phyloP scores from a whole-genome alignment of 1,284 basidiomycete species.

The Irpex sp. region DNA sequence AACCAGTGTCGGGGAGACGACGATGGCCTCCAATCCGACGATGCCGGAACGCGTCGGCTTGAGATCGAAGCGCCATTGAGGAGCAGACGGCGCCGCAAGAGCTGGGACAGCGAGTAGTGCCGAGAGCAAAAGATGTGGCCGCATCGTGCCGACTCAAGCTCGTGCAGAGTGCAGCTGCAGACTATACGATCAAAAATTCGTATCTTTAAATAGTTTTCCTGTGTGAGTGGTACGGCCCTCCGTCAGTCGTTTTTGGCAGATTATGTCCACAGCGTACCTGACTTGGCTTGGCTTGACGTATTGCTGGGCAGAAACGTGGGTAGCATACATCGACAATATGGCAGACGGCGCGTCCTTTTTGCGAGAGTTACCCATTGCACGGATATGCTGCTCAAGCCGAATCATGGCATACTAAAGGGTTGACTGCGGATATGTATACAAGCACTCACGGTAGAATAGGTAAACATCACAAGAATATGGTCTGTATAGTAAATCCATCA shows the following conservation, averaged over 20 bases:
- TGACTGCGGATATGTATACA: background rate
- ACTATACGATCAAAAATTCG: background rate
- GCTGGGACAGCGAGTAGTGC: background rate
- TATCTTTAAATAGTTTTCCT: background rate
- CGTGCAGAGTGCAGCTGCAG: background rate
- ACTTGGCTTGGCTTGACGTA: background rate
- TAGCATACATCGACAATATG: background rate
- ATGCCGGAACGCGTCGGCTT: conserved; percentile 39
- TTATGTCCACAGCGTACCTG: background rate
- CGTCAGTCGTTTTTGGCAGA: background rate
- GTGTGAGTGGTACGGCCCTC: background rate
- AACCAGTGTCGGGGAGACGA: conserved; percentile 40
- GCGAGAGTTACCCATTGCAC: background rate
- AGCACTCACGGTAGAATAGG: background rate
- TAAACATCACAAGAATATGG: background rate
- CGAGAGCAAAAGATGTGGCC: background rate
- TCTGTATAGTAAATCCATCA: background rate
- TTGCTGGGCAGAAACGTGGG: conserved; percentile 20
- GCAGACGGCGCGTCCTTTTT: background rate
- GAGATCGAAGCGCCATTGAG: conserved; percentile 20
- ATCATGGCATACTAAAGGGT: background rate
- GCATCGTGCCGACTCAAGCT: background rate
- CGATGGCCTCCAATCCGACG: conserved; percentile 40
- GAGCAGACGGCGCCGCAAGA: conserved; percentile 11
- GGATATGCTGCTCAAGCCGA: too few relatives aligned